These are phyloP conservation scores for Colletotrichum liriopes DNA, from an alignment of 2,329 filamentous ascomycete genomes.

Conservation along the genomic window DNA sequence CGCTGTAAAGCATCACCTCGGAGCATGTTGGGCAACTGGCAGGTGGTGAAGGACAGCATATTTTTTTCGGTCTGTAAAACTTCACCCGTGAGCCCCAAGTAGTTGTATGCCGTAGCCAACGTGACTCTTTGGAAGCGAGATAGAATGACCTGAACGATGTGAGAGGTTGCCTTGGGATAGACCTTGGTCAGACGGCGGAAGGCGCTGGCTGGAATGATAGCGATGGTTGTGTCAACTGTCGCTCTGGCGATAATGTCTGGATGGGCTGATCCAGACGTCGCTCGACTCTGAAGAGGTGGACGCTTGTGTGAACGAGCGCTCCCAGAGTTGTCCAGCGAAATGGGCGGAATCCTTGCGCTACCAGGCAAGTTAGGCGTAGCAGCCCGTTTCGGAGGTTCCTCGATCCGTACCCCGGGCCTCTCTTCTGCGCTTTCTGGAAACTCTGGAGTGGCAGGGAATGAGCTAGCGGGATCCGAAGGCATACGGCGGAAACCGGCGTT, in stretches of 20 bases:
- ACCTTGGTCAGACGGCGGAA: slow-evolving; percentile 93
- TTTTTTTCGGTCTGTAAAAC: slow-evolving; percentile 93
- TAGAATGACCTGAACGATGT: slow-evolving; percentile 97
- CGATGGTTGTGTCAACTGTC: slow-evolving; percentile 96
- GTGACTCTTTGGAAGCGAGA: slow-evolving; percentile 96
- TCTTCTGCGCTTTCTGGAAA: slow-evolving; percentile 26
- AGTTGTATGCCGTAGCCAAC: slow-evolving; percentile 93
- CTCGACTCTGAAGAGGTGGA: slow-evolving; percentile 60
- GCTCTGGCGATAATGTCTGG: slow-evolving; percentile 98
- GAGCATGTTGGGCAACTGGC: slow-evolving; percentile 91
- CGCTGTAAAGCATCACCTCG: slow-evolving; percentile 86
- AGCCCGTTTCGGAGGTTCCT: slow-evolving; percentile 33
- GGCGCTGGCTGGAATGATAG: slow-evolving; percentile 96
- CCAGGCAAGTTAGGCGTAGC: slow-evolving; percentile 30
- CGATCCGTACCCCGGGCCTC: slow-evolving; percentile 24
- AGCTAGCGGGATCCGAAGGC: slow-evolving; percentile 43
- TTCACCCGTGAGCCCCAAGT: slow-evolving; percentile 91
- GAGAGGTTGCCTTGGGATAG: slow-evolving; percentile 95
- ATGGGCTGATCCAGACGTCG: slow-evolving; percentile 83
- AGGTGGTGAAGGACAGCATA: slow-evolving; percentile 93
- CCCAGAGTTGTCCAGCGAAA: slow-evolving; percentile 68
- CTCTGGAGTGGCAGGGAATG: slow-evolving; percentile 32
- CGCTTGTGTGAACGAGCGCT: slow-evolving; percentile 48
- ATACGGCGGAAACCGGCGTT: slow-evolving; percentile 34
- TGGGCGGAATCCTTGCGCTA: slow-evolving; percentile 76